These are phyloP conservation scores for Chalaropsis ovoidea DNA, from an alignment of 2,329 filamentous ascomycete genomes.

Conservation along the genomic window DNA sequence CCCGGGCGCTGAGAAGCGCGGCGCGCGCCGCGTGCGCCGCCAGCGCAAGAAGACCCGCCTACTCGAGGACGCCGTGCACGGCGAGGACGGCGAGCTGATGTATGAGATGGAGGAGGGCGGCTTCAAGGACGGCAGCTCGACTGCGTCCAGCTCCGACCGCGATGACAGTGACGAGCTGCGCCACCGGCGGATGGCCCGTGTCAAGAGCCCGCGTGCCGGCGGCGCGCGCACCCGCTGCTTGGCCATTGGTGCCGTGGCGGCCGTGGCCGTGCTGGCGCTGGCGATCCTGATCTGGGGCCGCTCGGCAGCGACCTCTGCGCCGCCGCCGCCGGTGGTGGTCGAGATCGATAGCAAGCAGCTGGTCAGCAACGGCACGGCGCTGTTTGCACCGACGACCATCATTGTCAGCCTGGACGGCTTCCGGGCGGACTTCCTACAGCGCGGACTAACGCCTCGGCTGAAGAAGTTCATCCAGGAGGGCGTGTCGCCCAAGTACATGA, in stretches of 20 bases:
- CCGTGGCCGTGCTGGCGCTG: constrained; percentile 19
- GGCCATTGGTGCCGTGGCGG: constrained; percentile 43
- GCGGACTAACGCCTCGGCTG: constrained; percentile 72
- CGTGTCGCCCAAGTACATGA: constrained; percentile 85
- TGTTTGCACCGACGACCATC: constrained; percentile 86
- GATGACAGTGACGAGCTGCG: constrained; percentile 51
- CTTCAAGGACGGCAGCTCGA: constrained; percentile 55
- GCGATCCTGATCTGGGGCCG: constrained; percentile 28
- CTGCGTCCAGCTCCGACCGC: constrained; percentile 52
- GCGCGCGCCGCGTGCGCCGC: constrained; percentile 41
- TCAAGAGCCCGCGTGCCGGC: constrained; percentile 27
- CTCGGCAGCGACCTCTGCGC: neutral
- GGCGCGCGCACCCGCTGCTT: constrained; percentile 27
- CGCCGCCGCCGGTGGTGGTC: neutral
- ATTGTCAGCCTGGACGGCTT: constrained; percentile 93
- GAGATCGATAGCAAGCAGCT: constrained; percentile 45
- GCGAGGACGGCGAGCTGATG: constrained; percentile 68
- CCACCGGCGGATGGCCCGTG: constrained; percentile 42
- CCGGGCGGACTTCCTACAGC: constrained; percentile 80
- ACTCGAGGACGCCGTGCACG: constrained; percentile 45
- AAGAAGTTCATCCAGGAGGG: constrained; percentile 70
- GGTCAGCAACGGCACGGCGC: constrained; percentile 70
- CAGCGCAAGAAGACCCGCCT: constrained; percentile 45
- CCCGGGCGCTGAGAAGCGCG: constrained; percentile 39
- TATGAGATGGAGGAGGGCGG: constrained; percentile 83